Evolutionary conservation across 257 asterid genomes (phyloP), one percentile per base, ranked within the genome.

Genomic region (Nyctanthes arbortristis): DNA sequence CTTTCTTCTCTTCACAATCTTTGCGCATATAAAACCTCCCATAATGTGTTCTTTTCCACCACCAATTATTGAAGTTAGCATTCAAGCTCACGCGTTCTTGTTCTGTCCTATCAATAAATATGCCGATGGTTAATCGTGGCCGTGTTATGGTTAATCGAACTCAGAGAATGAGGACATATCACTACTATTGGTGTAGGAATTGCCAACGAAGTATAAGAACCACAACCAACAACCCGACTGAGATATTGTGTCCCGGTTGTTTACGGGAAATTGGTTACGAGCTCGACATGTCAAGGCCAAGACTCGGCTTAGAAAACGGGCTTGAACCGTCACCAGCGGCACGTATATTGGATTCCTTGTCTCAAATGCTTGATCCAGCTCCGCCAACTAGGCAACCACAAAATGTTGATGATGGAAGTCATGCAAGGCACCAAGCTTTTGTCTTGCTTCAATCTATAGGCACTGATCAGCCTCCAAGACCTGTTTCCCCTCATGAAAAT

Each of bases 101-200:
- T 45, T 2, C 16, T n/a, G 27, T 60, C 24, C 60, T 43, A 28
- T 10, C 12, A 28, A 7, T 9, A 73, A 69, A 16, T 73, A 89
- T 85, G 95, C 69, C 95, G 0, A 35, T 9, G 65, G n/a, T 31
- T 2, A 82, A 80, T 29, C 88, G 84, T 14, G 81, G 16, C 2
- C 16, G 86, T 2, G 77, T 78, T 1, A 22, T 72, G 7, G 84
- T 82, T 7, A 88, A 87, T 62, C 93, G 97, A 18, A 74, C 78
- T 11, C 86, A 71, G 30, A 78, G 96, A 76, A 73, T 78, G 62
- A 68, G 97, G 61, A 93, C 91, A 0, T 85, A 84, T 80, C 97
- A 93, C 52, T 90, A 82, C 85, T 90, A 88, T 10, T 93, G 97
- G 96, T 90, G 97, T 56, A 74, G 87, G 1, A 71, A 72, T 6